Percentiles rank a stretch among this genome's conserved stretches.
Conservation (phyloP, 2,329 filamentous ascomycete genomes). For the Bipolaris sorokiniana region DNA sequence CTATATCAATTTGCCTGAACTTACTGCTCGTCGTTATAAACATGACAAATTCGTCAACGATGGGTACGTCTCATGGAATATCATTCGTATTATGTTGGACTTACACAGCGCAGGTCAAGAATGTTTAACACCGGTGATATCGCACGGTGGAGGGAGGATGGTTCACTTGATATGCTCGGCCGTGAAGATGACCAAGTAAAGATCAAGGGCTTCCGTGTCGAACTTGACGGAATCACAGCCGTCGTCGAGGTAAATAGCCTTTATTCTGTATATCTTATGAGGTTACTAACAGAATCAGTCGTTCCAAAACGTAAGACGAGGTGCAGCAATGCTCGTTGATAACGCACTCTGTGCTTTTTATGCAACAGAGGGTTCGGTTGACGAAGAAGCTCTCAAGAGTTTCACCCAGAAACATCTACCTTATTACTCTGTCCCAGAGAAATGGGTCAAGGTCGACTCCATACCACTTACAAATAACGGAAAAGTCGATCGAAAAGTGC, state of each 20-base stretch:
- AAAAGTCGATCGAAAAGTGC: constrained; percentile 61
- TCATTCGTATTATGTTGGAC: not conserved
- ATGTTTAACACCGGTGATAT: constrained; percentile 69
- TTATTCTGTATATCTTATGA: not conserved
- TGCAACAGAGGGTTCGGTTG: constrained; percentile 44
- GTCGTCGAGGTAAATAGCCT: constrained; percentile 28
- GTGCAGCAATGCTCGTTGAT: constrained; percentile 56
- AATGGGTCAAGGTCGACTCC: constrained; percentile 51
- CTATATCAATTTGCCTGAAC: constrained; percentile 60
- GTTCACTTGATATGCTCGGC: constrained; percentile 62
- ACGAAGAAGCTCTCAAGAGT: constrained; percentile 45
- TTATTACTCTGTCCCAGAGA: constrained; percentile 62
- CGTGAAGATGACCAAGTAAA: constrained; percentile 67
- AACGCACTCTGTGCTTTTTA: constrained; percentile 60
- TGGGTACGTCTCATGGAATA: constrained; percentile 50
- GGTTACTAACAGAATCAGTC: constrained; percentile 29
- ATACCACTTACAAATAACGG: constrained; percentile 62
- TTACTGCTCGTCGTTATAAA: constrained; percentile 59
- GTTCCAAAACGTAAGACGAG: constrained; percentile 56
- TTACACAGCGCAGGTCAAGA: constrained; percentile 33
- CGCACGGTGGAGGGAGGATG: constrained; percentile 60
- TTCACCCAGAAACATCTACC: constrained; percentile 55
- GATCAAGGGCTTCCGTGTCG: constrained; percentile 66
- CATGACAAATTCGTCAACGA: constrained; percentile 59
- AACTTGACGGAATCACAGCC: constrained; percentile 62